A percentile compares a stretch with the other conserved stretches of the same genome.
Conservation (phyloP, 2,329 filamentous ascomycete species). For the Ascosphaera acerosa region DNA sequence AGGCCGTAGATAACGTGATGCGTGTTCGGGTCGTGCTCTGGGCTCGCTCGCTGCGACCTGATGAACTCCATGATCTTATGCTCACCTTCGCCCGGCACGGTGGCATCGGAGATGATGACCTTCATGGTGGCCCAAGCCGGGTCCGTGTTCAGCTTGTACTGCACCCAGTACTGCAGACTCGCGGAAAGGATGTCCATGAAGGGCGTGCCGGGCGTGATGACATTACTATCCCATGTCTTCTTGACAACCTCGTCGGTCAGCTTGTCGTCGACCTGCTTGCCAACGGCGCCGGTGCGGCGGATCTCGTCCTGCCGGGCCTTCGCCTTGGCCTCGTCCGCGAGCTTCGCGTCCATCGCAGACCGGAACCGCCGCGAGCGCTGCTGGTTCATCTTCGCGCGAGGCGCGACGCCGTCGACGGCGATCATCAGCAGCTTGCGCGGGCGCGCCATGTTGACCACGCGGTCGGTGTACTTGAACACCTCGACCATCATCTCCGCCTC, state of each 20-base stretch:
- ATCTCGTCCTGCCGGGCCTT: slow-evolving; percentile 33
- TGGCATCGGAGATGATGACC: slow-evolving; percentile 94
- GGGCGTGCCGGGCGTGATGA: slow-evolving; percentile 85
- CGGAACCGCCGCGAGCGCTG: slow-evolving; percentile 90
- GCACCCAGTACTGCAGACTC: slow-evolving; percentile 84
- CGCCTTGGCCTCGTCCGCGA: slow-evolving; percentile 67
- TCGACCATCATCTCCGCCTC: slow-evolving; percentile 99
- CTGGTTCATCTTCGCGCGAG: slow-evolving; percentile 98
- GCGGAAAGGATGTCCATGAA: slow-evolving; percentile 93
- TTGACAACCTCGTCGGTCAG: slow-evolving; percentile 37
- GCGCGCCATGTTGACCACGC: slow-evolving; percentile 95
- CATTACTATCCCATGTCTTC: slow-evolving; percentile 77
- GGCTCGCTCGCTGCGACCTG: slow-evolving; percentile 69
- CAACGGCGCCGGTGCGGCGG: slow-evolving; percentile 24
- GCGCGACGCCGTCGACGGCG: slow-evolving; percentile 90
- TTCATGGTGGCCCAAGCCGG: slow-evolving; percentile 82
- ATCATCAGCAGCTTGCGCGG: slow-evolving; percentile 93
- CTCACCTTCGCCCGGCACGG: slow-evolving; percentile 90
- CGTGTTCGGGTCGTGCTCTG: slow-evolving; percentile 87
- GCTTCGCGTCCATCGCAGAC: slow-evolving; percentile 75
- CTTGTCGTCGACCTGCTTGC: slow-evolving; percentile 33
- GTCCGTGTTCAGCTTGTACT: slow-evolving; percentile 94
- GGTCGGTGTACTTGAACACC: slow-evolving; percentile 95
- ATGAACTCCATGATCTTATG: slow-evolving; percentile 99
- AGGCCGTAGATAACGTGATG: slow-evolving; percentile 94